Percentiles rank a stretch among this genome's conserved stretches.
phyloP scores from a whole-genome alignment of 306 rosid genomes.

The Cicer judaicum region DNA sequence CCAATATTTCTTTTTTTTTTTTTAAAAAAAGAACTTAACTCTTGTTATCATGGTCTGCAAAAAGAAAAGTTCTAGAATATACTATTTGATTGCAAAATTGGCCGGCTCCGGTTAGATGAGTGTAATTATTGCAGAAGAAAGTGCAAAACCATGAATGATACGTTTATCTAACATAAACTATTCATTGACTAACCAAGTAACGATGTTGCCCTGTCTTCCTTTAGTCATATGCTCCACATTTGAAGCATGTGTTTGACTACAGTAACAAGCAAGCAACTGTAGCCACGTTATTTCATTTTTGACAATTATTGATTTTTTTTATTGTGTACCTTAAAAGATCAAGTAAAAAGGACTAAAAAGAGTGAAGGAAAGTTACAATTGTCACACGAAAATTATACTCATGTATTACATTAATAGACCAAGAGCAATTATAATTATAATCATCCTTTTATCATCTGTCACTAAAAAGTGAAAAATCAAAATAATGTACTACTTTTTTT shows the following conservation, averaged over 20 bases:
- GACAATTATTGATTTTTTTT: no score
- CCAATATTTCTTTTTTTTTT: no score
- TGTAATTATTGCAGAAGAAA: conserved; percentile 32
- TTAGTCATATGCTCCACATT: neutral
- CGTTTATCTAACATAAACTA: conserved; percentile 33
- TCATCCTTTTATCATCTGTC: no score
- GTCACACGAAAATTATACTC: no score
- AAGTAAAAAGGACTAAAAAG: no score
- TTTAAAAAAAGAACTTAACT: no score
- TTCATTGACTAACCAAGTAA: conserved; percentile 17
- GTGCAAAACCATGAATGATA: conserved; percentile 21
- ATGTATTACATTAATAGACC: no score
- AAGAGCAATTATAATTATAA: no score
- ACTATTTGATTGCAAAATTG: neutral
- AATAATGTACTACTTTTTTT: no score
- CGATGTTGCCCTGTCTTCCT: neutral
- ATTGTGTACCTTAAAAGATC: no score
- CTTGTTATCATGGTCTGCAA: neutral
- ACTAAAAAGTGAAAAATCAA: no score
- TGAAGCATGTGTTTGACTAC: neutral
- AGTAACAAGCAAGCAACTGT: conserved; percentile 21
- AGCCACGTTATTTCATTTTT: neutral
- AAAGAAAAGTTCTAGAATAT: neutral
- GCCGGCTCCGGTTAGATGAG: neutral
- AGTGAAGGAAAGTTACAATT: no score